These are phyloP conservation scores for Geopyxis carbonaria DNA, from an alignment of 495 filamentous ascomycete genomes.

Conservation along the genomic window DNA sequence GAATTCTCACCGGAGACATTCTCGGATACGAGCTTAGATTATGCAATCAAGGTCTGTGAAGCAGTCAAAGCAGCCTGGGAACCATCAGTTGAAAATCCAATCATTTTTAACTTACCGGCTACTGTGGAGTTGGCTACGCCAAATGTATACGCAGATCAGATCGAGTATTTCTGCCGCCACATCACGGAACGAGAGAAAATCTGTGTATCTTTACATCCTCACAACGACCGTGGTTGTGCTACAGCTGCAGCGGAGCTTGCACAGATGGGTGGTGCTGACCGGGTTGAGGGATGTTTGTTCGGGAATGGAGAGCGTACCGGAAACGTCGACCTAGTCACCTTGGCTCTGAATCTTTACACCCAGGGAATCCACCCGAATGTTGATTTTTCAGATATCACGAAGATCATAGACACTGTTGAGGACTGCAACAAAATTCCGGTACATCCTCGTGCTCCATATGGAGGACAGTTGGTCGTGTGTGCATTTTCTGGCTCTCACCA, in stretches of 20 bases:
- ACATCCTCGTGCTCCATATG: conserved; percentile 75
- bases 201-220: conserved; percentile 70
- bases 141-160: conserved; percentile 91
- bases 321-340: conserved; percentile 88
- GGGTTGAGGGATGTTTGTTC: conserved; percentile 89
- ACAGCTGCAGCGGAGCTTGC: conserved; percentile 79
- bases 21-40: conserved; percentile 76
- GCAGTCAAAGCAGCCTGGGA: conserved; percentile 94
- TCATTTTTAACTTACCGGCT: conserved; percentile 95
- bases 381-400: conserved; percentile 82
- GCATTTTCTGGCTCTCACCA: conserved; percentile 88
- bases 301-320: conserved; percentile 93
- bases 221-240: conserved; percentile 88
- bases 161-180: conserved; percentile 82
- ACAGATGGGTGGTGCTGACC: conserved; percentile 92
- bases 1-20: conserved; percentile 97
- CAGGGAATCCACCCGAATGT: conserved; percentile 79
- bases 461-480: conserved; percentile 72
- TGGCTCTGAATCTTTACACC: conserved; percentile 90
- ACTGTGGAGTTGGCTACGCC: conserved; percentile 94
- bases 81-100: conserved; percentile 60
- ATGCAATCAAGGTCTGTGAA: conserved; percentile 69
- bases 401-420: conserved; percentile 79
- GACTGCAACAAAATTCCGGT: conserved; percentile 89
- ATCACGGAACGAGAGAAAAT: conserved; percentile 69